These are phyloP conservation scores for Athelia sp. DNA, from an alignment of 1,284 basidiomycete genomes.

Conservation along the genomic window DNA sequence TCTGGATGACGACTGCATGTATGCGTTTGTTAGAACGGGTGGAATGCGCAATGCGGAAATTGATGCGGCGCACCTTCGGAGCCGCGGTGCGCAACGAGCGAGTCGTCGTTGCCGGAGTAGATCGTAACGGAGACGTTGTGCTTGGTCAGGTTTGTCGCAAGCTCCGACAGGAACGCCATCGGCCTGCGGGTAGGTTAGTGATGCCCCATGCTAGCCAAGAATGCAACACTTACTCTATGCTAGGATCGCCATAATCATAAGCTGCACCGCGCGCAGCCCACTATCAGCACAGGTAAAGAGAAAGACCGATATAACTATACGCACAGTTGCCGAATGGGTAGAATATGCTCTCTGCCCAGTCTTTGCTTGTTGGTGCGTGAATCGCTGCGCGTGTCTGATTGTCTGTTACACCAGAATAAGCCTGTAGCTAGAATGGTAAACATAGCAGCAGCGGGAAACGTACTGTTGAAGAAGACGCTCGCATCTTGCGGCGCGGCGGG, in stretches of 20 bases:
- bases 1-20: slow-evolving; percentile 35
- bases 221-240: too few species aligned
- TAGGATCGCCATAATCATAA: too few species aligned
- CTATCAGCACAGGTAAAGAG: too few species aligned
- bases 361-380: slow-evolving; percentile 61
- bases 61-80: slow-evolving; percentile 51
- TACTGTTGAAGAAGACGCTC: slow-evolving; percentile 58
- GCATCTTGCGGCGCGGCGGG: slow-evolving; percentile 43
- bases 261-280: too few species aligned
- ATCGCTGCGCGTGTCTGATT: slow-evolving; percentile 49
- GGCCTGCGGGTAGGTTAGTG: too few species aligned
- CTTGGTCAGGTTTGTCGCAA: slow-evolving; percentile 55
- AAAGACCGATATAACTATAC: too few species aligned
- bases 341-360: slow-evolving; percentile 43
- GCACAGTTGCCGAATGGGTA: slow-evolving; percentile 46
- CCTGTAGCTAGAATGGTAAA: not conserved
- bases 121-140: slow-evolving; percentile 49
- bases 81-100: slow-evolving; percentile 56
- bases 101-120: slow-evolving; percentile 66
- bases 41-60: not conserved
- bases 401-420: slow-evolving; percentile 30
- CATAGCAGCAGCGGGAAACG: slow-evolving; percentile 7
- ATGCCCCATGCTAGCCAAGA: too few species aligned
- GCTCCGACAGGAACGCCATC: slow-evolving; percentile 57
- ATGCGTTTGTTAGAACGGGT: not conserved